Evolutionary conservation across 2,329 filamentous ascomycete genomes (phyloP), one percentile per base, ranked within the genome.

Genomic region (Neofusicoccum sp.): DNA sequence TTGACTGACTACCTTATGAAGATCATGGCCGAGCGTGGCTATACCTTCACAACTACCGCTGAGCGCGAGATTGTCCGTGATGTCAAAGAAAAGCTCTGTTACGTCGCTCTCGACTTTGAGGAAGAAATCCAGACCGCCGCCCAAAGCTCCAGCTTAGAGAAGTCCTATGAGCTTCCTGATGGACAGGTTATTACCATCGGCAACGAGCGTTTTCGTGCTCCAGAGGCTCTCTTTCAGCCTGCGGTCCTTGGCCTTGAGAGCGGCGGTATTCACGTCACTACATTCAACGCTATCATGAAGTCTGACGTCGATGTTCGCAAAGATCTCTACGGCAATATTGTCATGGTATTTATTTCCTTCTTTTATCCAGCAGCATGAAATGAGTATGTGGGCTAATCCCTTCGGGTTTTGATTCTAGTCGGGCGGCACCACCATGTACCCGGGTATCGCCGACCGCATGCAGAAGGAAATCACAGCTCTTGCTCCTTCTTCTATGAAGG

Each of bases 51-150:
- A 85, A 87, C 95, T 75, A 99, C 95, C 11, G 95, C 95, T 73
- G 95, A 99, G 76, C 99, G 99, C 76, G 95, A 99, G 79, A 99
- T 95, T 3, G 95, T 99, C 61, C 90, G 95, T 64, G 93, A 98
- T 77, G 98, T 99, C 82, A 99, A 99, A 81, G 95, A 99, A 83
- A 99, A 99, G 84, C 89, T 99, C 56, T 98, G 95, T 84, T 99
- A 99, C 76, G 93, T 99, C 61, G 97, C 93, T 11, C 99, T 98
- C 81, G 95, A 99, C 76, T 85, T 99, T 61, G 92, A 96, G 77
- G 83, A 99, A 60, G 95, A 99, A 82, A 93, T 98, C 80, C 88
- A 90, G 68, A 86, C 99, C 65, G 96, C 91, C 71, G 95, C 99
- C 79, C 95, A 99, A 70, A 99, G 95, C 14, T 99, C 95, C 1